Evolutionary conservation across 1,139 yeast genomes (phyloP), one percentile per base, ranked within the genome.

Genomic region (Pneumocystis sp.): DNA sequence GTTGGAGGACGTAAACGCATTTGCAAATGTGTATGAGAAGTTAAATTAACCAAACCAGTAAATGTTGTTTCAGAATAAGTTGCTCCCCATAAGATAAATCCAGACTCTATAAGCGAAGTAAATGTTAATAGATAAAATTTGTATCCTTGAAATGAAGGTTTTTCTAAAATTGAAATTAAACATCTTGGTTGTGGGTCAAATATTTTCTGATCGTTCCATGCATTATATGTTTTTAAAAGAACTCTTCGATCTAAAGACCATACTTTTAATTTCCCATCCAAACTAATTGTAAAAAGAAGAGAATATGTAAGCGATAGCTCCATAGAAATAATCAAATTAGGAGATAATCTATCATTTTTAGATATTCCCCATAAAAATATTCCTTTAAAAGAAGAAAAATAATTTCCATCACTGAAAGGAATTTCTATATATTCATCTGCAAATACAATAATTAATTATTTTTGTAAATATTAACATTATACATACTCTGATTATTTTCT

Each of bases 391-490:
- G 67, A 61, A 40, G 62, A 64, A 57, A 64, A 45, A 42, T 61
- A 64, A 25, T 65, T 62, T 25, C 65, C 63, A 59, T 66, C 67
- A 19, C 64, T 65, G 19, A 62, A 65, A 21, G 65, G 63, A 45
- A 63, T 64, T 59, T 66, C 67, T 21, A 59, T 62, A 50, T 63
- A 66, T 42, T 63, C 67, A 21, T 59, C 57, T 50, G 12, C 8
- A 50, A 25, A 50, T 12, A 50, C 10, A 50, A 25, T 1, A n/a
- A 25, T 50, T 7, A 50, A 17, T 2, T 8, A 31, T 8, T 39
- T 59, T 59, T 39, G 21, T 21, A 59, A 39, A 25, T 12, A 10
- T 21, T 12, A 12, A 59, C 17, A 59, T 21, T 31, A 42, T 42
- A 59, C 29, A 59, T 42, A 39, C 45, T 39, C 21, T 59, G 61